Base-by-base conservation (phyloP, 1,139 yeast genomes). In the Kurtzmaniella quercitrusa region DNA sequence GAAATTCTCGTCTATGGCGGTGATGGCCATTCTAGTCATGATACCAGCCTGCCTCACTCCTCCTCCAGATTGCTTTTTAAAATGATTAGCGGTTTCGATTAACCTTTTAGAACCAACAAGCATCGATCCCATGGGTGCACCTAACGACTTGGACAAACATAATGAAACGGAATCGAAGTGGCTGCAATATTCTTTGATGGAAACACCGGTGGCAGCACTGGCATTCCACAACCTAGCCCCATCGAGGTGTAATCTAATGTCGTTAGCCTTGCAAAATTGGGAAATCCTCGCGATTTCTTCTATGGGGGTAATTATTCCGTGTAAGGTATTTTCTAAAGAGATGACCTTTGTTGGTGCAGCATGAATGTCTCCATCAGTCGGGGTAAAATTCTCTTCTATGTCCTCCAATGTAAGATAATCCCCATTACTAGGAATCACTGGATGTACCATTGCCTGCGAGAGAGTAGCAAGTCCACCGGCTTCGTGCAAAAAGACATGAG, bases 151-250 rank as follows among this genome's bases (percentile, higher is more conserved):
- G 44, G 96, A 87, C 49, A 91, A 69, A 65, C 98, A 91, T 45
- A 91, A 75, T 6, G 96, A 88, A 43, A 91, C 88, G 33, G 95
- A 81, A 65, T 91, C 98, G 60, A 91, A 91, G 53, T 82, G 69
- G 51, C 78, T 71, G 57, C 96, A 87, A 63, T 84, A 89, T 58
- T 88, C 90, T 40, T 65, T 65, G 46, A 90, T 65, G 11, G 88
- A 66, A 36, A 88, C 71, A 8, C 86, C 90, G 21, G 95, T 79
- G 41, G 77, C 93, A 7, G 77, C 86, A 25, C 83, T 71, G 1
- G 97, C 97, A 59, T 91, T 89, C 94, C 95, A 90, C 48, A 91
- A 70, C 54, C 98, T 76, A n/a, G 98, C 98, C 51, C 98, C 98
- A 59, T 91, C 98, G 57, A 90, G 79, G 61, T 91, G 98, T 56